Evolutionary conservation across 2,329 filamentous ascomycete species (phyloP), one percentile per base, ranked within the genome.

Genomic region (Metarhizium sp.): DNA sequence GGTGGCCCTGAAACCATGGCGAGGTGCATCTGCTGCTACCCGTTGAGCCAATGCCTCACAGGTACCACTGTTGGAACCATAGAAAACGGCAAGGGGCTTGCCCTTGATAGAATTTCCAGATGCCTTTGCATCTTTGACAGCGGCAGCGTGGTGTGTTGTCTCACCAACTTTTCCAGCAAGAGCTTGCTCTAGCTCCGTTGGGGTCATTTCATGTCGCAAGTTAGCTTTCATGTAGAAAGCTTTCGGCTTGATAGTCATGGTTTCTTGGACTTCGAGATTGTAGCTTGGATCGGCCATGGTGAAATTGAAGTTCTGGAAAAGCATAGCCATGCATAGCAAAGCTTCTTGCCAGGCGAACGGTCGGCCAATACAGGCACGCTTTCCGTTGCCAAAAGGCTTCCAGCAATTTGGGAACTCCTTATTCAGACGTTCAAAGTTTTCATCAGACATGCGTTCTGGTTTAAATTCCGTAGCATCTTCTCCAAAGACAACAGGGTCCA

Each of bases 381-480:
- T 75, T 1, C 87, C 87, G 56, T 87, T 87, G 1, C 88, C 88
- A 61, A 91, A 92, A 3, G 88, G 86, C 69, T 88, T 87, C 84
- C 82, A 87, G 36, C 78, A 77, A 54, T 81, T 81, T 14, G 77
- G 76, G 34, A 82, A 85, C 6, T 88, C 75, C 30, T 80, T 79
- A 57, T 82, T 79, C 25, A 84, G 66, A 2, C 75, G 75, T 16
- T 82, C 75, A 62, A 90, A 90, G 29, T 79, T 76, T 14, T 84
- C 85, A 43, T 88, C 84, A 0, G 85, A 69, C 85, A 90, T 88
- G 10, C 87, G 76, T 65, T 90, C 87, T 0, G 88, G 87, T 54
- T 75, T 77, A 70, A 88, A 91, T 20, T 82, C 78, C 1, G 78
- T 66, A 1, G 85, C 84, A 57, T 88, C 84, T 0, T 80, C 76